These are phyloP conservation scores for Oryza punctata DNA, from an alignment of 176 grass and related monocot species.

Conservation along the genomic window DNA sequence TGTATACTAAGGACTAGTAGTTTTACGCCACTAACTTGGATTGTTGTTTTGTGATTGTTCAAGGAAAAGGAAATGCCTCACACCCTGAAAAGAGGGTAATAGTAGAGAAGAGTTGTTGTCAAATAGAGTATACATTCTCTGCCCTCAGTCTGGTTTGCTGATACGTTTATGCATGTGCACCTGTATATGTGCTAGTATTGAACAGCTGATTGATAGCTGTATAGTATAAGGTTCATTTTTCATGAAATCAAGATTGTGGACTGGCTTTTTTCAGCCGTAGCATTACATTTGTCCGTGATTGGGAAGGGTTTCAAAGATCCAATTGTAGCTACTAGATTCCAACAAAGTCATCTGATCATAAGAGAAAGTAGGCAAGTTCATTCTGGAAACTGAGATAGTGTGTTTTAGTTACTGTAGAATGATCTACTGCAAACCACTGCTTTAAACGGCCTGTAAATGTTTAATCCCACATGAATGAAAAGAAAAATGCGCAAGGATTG, in stretches of 20 bases:
- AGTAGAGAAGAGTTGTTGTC: background rate
- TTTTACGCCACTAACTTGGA: slow-evolving; percentile 11
- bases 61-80: background rate
- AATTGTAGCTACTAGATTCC: background rate
- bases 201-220: background rate
- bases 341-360: background rate
- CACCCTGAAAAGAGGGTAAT: background rate
- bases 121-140: background rate
- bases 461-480: background rate
- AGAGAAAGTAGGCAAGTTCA: background rate
- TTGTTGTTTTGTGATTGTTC: slow-evolving; percentile 15
- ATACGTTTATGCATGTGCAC: background rate
- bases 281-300: background rate
- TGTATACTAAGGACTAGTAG: background rate
- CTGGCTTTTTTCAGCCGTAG: background rate
- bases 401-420: background rate
- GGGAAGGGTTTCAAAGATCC: background rate
- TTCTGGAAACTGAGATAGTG: background rate
- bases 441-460: background rate
- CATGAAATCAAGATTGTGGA: background rate
- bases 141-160: background rate
- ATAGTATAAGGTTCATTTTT: background rate
- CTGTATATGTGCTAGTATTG: background rate
- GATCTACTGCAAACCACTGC: background rate
- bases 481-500: background rate